Evolutionary conservation across 495 filamentous ascomycete species (phyloP), one percentile per base, ranked within the genome.

Genomic region (Parachaetomium inaequale): DNA sequence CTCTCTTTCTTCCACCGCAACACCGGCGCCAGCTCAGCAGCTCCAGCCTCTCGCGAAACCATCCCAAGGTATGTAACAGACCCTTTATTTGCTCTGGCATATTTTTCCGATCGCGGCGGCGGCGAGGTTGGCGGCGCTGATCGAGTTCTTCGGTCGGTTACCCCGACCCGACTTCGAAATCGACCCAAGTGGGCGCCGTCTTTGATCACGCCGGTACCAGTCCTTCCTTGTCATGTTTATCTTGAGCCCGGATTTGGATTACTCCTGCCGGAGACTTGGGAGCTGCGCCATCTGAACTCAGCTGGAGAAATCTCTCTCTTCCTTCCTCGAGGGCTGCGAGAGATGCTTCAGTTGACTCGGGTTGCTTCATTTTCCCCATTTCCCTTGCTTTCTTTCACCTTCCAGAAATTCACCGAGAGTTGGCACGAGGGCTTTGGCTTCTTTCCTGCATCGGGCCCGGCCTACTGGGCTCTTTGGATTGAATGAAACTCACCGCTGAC

Each of bases 221-320:
- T 55, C 38, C 38, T 51, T 8, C 7, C n/a, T 26, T 55, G 58
- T 61, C 49, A 17, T 8, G 12, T 19, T 25, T 19, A 6, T 6
- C 10, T 36, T 54, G 38, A 28, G 28, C 28, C 19, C 10, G 3
- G n/a, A 26, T 54, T 54, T 11, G 7, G 40, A 45, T 2, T 4
- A 23, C 34, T 53, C 47, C 14, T 32, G 26, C 2, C 2, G 25
- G 31, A 25, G 28, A 28, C 17, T 31, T 43, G 47, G 10, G 58
- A 34, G 11, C 36, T 52, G 58, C 38, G n/a, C 31, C 25, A 23
- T 60, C 58, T 28, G 58, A 60, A 42, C 15, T 32, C 23, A 21
- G 38, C 25, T 43, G 7, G 36, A 55, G 40, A 21, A 32, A 45
- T 45, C 26, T 0, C 10, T 15, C 17, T 46, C 38, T 21, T 57